Conservation (phyloP, 148 eudicot genomes). For the Rhododendron williamsianum region DNA sequence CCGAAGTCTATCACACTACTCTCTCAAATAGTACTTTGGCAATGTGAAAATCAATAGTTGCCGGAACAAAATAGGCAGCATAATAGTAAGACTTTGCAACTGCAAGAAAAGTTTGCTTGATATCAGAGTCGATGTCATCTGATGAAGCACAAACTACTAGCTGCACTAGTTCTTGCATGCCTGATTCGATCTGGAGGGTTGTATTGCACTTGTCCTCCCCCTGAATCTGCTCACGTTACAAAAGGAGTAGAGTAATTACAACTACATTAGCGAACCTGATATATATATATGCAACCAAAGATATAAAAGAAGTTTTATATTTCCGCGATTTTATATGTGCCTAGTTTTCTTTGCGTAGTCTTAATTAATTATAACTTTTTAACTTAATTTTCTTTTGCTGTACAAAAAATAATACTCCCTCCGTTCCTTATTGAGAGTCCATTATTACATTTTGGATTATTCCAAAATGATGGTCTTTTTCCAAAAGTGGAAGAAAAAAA, state of each 20-base stretch:
- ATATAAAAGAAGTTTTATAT: not conserved
- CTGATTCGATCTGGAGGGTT: constrained; percentile 26
- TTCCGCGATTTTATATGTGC: no score
- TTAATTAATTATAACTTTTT: no score
- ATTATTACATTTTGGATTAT: no score
- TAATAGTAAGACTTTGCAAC: constrained; percentile 60
- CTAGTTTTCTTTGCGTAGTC: no score
- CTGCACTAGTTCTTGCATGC: constrained; percentile 54
- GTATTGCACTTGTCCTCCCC: constrained; percentile 20
- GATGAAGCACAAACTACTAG: constrained; percentile 28
- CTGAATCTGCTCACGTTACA: constrained; percentile 17
- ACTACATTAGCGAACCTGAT: not conserved
- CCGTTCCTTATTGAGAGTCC: no score
- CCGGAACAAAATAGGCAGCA: constrained; percentile 35
- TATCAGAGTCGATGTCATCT: constrained; percentile 29
- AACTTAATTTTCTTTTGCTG: no score
- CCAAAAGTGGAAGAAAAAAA: no score
- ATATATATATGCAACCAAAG: not conserved
- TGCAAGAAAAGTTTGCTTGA: constrained; percentile 49
- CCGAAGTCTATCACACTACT: constrained; percentile 7
- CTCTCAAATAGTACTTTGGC: constrained; percentile 58
- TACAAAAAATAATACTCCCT: no score
- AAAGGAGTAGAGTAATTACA: not conserved
- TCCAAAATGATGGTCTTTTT: no score
- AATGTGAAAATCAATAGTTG: constrained; percentile 45